A percentile compares a stretch with the other conserved stretches of the same genome.
Evolutionary conservation across 164 flowering plant genomes (phyloP).

Genomic region (Saururus chinensis): DNA sequence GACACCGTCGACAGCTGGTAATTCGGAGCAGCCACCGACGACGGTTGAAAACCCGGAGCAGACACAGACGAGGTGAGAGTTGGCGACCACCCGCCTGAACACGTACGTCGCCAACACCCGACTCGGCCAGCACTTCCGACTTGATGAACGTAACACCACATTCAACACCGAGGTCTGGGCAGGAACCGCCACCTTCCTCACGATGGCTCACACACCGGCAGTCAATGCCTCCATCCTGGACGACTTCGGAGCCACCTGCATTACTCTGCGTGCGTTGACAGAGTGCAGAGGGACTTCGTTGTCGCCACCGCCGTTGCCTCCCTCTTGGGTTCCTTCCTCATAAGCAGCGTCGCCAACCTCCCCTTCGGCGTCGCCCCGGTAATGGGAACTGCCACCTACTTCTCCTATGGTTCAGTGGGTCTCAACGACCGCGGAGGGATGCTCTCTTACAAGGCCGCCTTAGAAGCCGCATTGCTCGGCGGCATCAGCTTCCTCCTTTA

Average conservation of each 20-base stretch:
- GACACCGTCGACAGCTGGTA: too few species aligned
- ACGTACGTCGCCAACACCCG: conserved; percentile 34
- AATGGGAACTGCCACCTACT: conserved; percentile 87
- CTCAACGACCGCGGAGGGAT: conserved; percentile 74
- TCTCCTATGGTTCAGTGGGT: conserved; percentile 84
- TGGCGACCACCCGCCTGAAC: conserved; percentile 10
- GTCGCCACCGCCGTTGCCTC: conserved; percentile 81
- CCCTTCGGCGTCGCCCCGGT: conserved; percentile 90
- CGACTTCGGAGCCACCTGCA: conserved; percentile 82
- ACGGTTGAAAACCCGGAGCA: background rate
- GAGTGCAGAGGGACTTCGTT: conserved; percentile 46
- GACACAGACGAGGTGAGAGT: background rate
- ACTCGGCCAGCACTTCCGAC: conserved; percentile 58
- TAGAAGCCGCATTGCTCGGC: conserved; percentile 73
- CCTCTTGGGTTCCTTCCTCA: conserved; percentile 61
- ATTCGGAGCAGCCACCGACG: too few species aligned
- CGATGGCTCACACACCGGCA: conserved; percentile 92
- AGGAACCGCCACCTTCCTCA: conserved; percentile 86
- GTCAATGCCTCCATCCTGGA: conserved; percentile 82
- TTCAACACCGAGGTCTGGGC: conserved; percentile 93
- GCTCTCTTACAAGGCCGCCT: conserved; percentile 43
- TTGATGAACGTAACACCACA: conserved; percentile 44
- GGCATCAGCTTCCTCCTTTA: conserved; percentile 57
- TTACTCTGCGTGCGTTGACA: conserved; percentile 49
- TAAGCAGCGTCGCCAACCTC: conserved; percentile 74